Conservation (phyloP, 2,329 filamentous ascomycete species). For the Colletotrichum brevisporum region DNA sequence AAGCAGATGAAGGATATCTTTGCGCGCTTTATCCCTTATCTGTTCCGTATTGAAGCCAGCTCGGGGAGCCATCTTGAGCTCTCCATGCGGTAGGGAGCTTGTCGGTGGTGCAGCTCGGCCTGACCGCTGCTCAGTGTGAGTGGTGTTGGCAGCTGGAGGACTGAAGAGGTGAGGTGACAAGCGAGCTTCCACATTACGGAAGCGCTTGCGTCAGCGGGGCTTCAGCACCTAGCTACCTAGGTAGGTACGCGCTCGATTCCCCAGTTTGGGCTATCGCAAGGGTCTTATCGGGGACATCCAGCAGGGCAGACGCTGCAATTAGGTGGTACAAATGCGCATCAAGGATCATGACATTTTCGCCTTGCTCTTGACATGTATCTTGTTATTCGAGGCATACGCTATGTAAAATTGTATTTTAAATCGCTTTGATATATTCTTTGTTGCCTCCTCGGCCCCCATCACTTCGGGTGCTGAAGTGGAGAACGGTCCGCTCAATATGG, state of each 20-base stretch:
- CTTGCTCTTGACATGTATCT: no score
- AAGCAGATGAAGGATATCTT: slow-evolving; percentile 90
- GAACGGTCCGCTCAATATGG: background rate
- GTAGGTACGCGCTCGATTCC: background rate
- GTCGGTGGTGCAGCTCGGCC: slow-evolving; percentile 21
- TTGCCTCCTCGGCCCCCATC: background rate
- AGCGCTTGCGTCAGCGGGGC: slow-evolving; percentile 37
- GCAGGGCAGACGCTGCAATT: slow-evolving; percentile 11
- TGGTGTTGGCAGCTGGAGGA: slow-evolving; percentile 8
- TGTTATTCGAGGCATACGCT: no score
- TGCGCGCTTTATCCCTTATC: slow-evolving; percentile 85
- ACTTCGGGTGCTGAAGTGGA: background rate
- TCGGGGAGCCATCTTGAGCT: slow-evolving; percentile 77
- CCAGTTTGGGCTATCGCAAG: slow-evolving; percentile 7
- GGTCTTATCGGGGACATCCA: slow-evolving; percentile 17
- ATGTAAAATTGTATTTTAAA: background rate
- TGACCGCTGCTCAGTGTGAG: slow-evolving; percentile 33
- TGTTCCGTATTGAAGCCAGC: slow-evolving; percentile 81
- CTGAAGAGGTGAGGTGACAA: background rate
- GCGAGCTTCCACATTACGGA: background rate
- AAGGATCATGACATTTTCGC: background rate
- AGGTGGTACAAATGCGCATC: background rate
- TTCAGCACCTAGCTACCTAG: background rate
- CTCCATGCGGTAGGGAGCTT: slow-evolving; percentile 56
- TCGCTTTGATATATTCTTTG: background rate